Conservation (phyloP, 805 yeast genomes). For the Wickerhamomyces tratensis region DNA sequence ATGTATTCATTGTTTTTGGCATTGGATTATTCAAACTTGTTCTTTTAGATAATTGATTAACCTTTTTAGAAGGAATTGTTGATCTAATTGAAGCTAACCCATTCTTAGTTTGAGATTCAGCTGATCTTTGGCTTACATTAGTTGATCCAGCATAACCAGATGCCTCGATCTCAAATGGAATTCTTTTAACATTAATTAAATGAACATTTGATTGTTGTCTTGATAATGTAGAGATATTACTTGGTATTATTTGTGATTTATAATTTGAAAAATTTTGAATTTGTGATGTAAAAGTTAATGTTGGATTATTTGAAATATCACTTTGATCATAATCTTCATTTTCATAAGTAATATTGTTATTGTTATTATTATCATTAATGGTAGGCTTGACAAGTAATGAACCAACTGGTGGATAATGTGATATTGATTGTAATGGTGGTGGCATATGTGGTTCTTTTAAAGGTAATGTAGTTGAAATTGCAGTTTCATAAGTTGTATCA, state of each 20-base stretch:
- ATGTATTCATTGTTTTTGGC: background rate
- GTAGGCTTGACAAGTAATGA: too few species aligned
- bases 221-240: constrained; percentile 1
- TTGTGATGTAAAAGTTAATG: too few species aligned
- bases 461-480: background rate
- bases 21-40: background rate
- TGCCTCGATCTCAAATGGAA: constrained; percentile 48
- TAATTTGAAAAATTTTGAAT: constrained; percentile 1
- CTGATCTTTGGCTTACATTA: constrained; percentile 17
- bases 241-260: constrained; percentile 1
- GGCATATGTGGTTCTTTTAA: constrained; percentile 1
- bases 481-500: background rate
- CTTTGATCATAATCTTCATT: too few species aligned
- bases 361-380: too few species aligned
- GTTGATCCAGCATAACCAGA: constrained; percentile 46
- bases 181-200: constrained; percentile 14
- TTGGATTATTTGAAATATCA: too few species aligned
- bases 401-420: background rate
- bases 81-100: constrained; percentile 55
- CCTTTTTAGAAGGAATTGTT: constrained; percentile 42
- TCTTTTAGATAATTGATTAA: constrained; percentile 38
- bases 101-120: constrained; percentile 30
- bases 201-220: constrained; percentile 14
- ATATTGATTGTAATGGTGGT: background rate
- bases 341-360: too few species aligned